Conservation (phyloP, 495 filamentous ascomycete genomes). For the Aspergillus taichungensis region DNA sequence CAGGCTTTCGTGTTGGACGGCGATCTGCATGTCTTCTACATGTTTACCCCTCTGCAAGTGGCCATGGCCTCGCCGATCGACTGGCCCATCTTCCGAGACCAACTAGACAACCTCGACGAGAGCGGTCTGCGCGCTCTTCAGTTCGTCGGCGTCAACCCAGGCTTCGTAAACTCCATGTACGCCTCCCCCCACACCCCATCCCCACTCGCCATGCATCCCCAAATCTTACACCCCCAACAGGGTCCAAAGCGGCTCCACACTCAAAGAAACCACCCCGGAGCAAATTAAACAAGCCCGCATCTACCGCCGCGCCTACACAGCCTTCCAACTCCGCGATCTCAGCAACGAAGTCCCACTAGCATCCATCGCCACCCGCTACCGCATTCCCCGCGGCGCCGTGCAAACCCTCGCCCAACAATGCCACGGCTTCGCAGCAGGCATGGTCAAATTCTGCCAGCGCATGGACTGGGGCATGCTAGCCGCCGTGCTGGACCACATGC, state of each 20-base stretch:
- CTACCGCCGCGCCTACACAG: constrained; percentile 71
- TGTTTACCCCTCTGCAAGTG: constrained; percentile 61
- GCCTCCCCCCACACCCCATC: not conserved
- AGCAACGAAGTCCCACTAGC: constrained; percentile 73
- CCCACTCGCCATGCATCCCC: not conserved
- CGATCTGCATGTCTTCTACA: constrained; percentile 78
- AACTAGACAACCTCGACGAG: constrained; percentile 62
- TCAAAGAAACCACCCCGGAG: constrained; percentile 54
- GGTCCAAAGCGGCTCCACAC: constrained; percentile 54
- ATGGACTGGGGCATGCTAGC: constrained; percentile 71
- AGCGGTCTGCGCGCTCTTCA: constrained; percentile 59
- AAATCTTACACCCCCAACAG: constrained; percentile 34
- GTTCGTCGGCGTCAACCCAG: constrained; percentile 61
- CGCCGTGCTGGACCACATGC: constrained; percentile 70
- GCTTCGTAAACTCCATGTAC: constrained; percentile 64
- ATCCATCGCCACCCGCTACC: constrained; percentile 59
- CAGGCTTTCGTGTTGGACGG: constrained; percentile 75
- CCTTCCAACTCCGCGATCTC: constrained; percentile 72
- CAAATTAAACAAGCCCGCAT: constrained; percentile 54
- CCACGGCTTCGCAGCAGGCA: constrained; percentile 69
- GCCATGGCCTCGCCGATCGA: constrained; percentile 46
- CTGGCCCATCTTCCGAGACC: constrained; percentile 64
- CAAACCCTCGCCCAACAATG: constrained; percentile 69
- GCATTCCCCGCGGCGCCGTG: constrained; percentile 57
- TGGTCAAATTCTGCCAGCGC: constrained; percentile 64